These are phyloP conservation scores for Mortierella sp. DNA, from an alignment of 371 early-diverging fungal species.

Conservation along the genomic window DNA sequence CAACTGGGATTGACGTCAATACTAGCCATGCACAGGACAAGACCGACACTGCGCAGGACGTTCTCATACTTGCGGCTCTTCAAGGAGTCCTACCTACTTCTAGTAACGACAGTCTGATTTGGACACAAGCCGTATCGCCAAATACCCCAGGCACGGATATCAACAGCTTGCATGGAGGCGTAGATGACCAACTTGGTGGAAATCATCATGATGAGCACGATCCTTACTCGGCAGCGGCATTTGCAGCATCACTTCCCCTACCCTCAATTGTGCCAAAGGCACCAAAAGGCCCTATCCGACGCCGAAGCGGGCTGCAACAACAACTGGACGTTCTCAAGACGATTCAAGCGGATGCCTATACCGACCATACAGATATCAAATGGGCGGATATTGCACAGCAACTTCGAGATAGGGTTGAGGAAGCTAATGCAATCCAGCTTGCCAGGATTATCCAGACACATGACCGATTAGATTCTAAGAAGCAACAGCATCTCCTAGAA, in stretches of 20 bases:
- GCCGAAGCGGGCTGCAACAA: constrained; percentile 51
- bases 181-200: neutral
- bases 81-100: constrained; percentile 38
- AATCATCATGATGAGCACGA: constrained; percentile 14
- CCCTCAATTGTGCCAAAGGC: constrained; percentile 41
- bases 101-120: constrained; percentile 27
- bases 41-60: constrained; percentile 23
- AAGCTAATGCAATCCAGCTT: constrained; percentile 47
- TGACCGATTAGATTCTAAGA: constrained; percentile 38
- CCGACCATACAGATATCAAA: constrained; percentile 50
- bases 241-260: constrained; percentile 24
- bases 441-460: constrained; percentile 49
- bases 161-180: constrained; percentile 1
- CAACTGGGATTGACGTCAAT: constrained; percentile 12
- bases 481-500: constrained; percentile 43
- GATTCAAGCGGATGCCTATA: constrained; percentile 46
- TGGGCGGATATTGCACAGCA: constrained; percentile 50
- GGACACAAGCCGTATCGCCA: constrained; percentile 37
- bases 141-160: neutral
- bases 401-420: constrained; percentile 42
- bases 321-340: constrained; percentile 50
- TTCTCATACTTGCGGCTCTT: constrained; percentile 36
- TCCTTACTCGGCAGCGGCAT: constrained; percentile 19
- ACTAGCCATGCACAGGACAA: constrained; percentile 15
- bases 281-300: constrained; percentile 54